A percentile compares a stretch with the other conserved stretches of the same genome.
phyloP scores from a whole-genome alignment of 495 filamentous ascomycete genomes.

The Lophiotrema nucula region DNA sequence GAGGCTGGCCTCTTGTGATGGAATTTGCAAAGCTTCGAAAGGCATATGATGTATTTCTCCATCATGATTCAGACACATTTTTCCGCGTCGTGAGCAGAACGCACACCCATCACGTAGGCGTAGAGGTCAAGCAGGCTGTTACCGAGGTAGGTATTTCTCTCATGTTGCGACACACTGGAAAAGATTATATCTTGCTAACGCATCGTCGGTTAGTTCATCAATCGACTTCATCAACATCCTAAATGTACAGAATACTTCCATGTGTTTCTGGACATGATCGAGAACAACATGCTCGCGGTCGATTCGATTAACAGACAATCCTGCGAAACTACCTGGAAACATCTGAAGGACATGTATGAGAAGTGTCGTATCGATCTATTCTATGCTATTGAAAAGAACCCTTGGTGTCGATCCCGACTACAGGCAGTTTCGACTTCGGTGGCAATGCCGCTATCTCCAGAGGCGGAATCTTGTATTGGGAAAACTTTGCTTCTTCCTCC shows the following conservation, averaged over 20 bases:
- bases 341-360: neutral
- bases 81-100: neutral
- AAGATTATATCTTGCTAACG: no score
- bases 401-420: no score
- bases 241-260: neutral
- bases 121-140: neutral
- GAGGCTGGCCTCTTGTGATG: neutral
- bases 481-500: no score
- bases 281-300: constrained; percentile 25
- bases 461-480: no score
- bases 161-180: no score
- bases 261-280: neutral
- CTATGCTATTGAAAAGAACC: neutral
- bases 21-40: neutral
- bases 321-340: constrained; percentile 35
- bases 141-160: no score
- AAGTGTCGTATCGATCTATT: neutral
- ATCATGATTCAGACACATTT: neutral
- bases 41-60: neutral
- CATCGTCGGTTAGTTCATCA: no score
- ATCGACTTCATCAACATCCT: no score
- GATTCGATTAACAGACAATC: constrained; percentile 38
- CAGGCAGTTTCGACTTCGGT: no score
- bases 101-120: neutral
- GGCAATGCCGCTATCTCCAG: no score